phyloP scores from a whole-genome alignment of 1,284 basidiomycete species.

The Cystobasidiaceae sp. region DNA sequence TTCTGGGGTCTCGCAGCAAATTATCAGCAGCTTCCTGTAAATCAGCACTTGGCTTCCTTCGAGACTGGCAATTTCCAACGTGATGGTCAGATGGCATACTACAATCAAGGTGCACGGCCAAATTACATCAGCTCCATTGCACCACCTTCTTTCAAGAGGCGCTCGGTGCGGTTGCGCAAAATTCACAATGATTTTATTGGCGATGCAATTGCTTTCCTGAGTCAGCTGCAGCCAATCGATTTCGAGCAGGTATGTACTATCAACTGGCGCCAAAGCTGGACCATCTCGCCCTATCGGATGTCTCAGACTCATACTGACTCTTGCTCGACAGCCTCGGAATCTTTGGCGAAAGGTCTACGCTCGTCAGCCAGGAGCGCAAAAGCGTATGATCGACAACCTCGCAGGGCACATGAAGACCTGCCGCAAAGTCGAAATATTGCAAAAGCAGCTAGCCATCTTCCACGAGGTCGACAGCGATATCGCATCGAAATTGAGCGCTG shows the following conservation, averaged over 20 bases:
- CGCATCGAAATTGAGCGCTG: conserved; percentile 66
- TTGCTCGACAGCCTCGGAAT: conserved; percentile 76
- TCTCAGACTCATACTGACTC: too few species aligned
- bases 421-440: conserved; percentile 62
- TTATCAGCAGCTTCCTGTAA: conserved; percentile 84
- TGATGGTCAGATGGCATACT: conserved; percentile 56
- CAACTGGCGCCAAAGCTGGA: too few species aligned
- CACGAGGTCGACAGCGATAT: conserved; percentile 67
- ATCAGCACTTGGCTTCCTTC: conserved; percentile 62
- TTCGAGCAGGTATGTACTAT: too few species aligned
- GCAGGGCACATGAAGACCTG: conserved; percentile 64
- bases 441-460: conserved; percentile 65
- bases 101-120: conserved; percentile 72
- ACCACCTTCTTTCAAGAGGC: conserved; percentile 56
- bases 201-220: conserved; percentile 65
- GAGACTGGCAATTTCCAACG: conserved; percentile 73
- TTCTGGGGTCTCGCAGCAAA: too few species aligned
- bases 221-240: conserved; percentile 75
- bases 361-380: conserved; percentile 54
- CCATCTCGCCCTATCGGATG: too few species aligned
- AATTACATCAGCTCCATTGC: conserved; percentile 76
- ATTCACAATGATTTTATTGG: conserved; percentile 71
- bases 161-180: conserved; percentile 49
- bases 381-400: conserved; percentile 70
- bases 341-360: conserved; percentile 73